A percentile compares a stretch with the other conserved stretches of the same genome.
phyloP scores from a whole-genome alignment of 129 eudicot species.

The Centaurea solstitialis region DNA sequence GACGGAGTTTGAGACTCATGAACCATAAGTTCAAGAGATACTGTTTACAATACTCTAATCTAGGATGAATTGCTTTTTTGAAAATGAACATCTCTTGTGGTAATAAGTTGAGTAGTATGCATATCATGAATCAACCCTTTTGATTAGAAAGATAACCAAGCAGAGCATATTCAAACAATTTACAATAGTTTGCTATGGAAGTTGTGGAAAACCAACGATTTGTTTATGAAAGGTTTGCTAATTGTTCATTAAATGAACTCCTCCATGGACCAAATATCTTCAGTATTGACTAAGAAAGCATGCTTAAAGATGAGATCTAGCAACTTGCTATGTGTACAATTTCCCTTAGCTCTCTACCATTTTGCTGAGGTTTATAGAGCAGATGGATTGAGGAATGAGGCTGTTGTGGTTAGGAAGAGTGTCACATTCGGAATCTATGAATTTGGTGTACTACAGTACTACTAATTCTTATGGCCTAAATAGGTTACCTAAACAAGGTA shows the following conservation, averaged over 20 bases:
- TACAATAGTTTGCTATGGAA: neutral
- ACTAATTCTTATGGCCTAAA: neutral
- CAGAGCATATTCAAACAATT: neutral
- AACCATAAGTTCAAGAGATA: neutral
- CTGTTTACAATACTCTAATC: neutral
- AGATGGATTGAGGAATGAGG: slow-evolving; percentile 8
- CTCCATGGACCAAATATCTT: neutral
- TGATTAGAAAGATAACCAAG: neutral
- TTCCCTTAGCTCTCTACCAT: neutral
- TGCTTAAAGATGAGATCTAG: neutral
- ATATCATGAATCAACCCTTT: neutral
- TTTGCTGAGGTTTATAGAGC: neutral
- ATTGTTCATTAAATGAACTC: neutral
- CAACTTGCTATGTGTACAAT: neutral
- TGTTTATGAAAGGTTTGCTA: neutral
- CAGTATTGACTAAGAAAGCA: neutral
- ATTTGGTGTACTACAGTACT: neutral
- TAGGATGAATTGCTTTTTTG: neutral
- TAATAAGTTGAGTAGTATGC: neutral
- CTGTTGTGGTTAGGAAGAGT: neutral
- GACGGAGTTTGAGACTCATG: neutral
- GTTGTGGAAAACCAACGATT: neutral
- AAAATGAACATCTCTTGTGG: neutral
- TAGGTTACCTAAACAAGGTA: neutral
- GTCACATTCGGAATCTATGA: neutral